Base-by-base conservation (phyloP, 1,284 basidiomycete species). In the Leccinum colubrinum region DNA sequence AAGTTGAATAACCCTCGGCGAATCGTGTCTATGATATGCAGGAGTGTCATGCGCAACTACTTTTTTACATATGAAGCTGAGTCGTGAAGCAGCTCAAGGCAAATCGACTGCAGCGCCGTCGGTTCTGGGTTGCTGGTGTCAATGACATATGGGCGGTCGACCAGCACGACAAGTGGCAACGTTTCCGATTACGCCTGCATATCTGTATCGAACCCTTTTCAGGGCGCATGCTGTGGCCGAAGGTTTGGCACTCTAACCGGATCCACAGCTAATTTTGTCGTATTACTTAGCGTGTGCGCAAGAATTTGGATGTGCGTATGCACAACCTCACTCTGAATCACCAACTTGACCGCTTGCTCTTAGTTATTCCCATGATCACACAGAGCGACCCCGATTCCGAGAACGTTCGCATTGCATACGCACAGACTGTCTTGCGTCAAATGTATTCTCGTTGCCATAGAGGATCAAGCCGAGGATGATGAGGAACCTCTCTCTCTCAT, bases 191-290 rank as follows among this genome's bases (percentile, higher is more conserved):
- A 15, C 6, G 37, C 14, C 43, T 48, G 43, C 43, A 48, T 20
- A n/a, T 17, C 11, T 7, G 43, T 2, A 20, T 48, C 9, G 48
- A 50, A 2, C 12, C 48, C 9, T 50, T 50, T 20, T 50, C 48
- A 50, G 48, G 48, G 1, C 8, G 37, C 0, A 65, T 65, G 0
- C 6, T 64, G 0, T 61, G 62, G 50, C 25, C 54, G 27, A 64
- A 64, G 4, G 8, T 60, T 0, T 61, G 55, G 57, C 59, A 65
- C 4, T 46, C 27, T 1, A 65, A 65, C 5, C 15, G 12, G 0
- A 64, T 2, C 6, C 52, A 3, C 51, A 65, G 4, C 33, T 65
- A 0, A 59, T 62, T 6, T 12, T 65, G 0, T 58, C 35, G 0
- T 65, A 64, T 17, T 52, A 56, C 5, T 43, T 64, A 0, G 22